A percentile compares a stretch with the other conserved stretches of the same genome.
Conservation (phyloP, 805 yeast genomes). For the Lachancea thermotolerans region DNA sequence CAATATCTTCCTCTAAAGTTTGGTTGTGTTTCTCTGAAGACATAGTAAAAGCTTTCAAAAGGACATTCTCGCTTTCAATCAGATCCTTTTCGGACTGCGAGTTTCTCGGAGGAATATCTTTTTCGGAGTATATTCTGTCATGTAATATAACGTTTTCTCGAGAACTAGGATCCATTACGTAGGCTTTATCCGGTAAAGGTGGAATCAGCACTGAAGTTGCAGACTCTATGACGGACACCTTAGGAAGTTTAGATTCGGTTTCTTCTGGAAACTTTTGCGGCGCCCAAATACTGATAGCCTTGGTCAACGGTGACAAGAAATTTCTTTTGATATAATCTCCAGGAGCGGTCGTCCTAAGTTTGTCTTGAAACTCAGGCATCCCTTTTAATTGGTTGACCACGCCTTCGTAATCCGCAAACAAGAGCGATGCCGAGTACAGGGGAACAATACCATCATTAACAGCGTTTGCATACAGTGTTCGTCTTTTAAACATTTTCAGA, state of each 20-base stretch:
- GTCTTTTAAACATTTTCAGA: slow-evolving; percentile 47
- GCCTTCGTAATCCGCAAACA: slow-evolving; percentile 63
- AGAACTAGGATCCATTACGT: slow-evolving; percentile 54
- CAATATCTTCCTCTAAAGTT: slow-evolving; percentile 55
- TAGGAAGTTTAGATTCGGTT: slow-evolving; percentile 40
- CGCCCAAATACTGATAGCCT: slow-evolving; percentile 40
- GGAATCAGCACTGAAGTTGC: slow-evolving; percentile 63
- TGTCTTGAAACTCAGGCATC: slow-evolving; percentile 21
- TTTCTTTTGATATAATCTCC: slow-evolving; percentile 24
- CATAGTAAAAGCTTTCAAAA: slow-evolving; percentile 32
- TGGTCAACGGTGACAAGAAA: slow-evolving; percentile 38
- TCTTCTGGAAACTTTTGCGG: slow-evolving; percentile 25
- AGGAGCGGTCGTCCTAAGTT: slow-evolving; percentile 6
- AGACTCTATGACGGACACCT: slow-evolving; percentile 61
- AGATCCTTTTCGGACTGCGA: slow-evolving; percentile 12
- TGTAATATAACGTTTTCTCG: slow-evolving; percentile 58
- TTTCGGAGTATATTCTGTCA: slow-evolving; percentile 53
- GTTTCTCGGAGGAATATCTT: slow-evolving; percentile 38
- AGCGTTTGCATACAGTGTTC: slow-evolving; percentile 72
- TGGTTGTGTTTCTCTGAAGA: slow-evolving; percentile 18
- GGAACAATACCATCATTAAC: slow-evolving; percentile 81
- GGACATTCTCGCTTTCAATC: slow-evolving; percentile 19
- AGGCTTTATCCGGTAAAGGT: slow-evolving; percentile 58
- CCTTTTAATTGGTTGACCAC: slow-evolving; percentile 25
- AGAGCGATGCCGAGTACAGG: slow-evolving; percentile 59